A percentile compares a stretch with the other conserved stretches of the same genome.
These are phyloP conservation scores for Fusarium duplospermum DNA, from an alignment of 2,329 filamentous ascomycete species.

Conservation along the genomic window DNA sequence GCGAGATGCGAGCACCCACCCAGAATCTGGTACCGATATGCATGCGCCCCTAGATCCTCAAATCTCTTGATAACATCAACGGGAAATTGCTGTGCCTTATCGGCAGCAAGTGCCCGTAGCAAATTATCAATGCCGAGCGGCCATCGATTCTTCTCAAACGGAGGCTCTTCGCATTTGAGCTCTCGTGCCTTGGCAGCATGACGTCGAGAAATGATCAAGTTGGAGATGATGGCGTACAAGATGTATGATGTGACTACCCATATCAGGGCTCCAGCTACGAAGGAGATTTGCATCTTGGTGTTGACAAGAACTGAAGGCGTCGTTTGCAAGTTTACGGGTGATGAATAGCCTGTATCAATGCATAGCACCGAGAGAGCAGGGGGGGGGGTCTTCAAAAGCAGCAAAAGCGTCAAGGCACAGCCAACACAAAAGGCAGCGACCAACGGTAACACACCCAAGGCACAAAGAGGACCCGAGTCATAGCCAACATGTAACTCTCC, in stretches of 20 bases:
- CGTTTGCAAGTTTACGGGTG: neutral
- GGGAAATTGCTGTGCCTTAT: neutral
- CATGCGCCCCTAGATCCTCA: neutral
- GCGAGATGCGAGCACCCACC: neutral
- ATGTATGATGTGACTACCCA: neutral
- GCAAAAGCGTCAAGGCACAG: neutral
- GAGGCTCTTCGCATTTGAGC: neutral
- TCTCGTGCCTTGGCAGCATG: neutral
- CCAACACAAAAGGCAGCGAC: neutral
- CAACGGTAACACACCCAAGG: neutral
- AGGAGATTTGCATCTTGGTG: neutral
- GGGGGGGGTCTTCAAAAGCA: neutral
- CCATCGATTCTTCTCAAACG: neutral
- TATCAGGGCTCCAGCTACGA: neutral
- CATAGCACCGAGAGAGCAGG: neutral
- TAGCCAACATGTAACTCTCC: neutral
- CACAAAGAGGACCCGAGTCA: neutral
- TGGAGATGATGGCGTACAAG: neutral
- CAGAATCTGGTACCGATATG: neutral
- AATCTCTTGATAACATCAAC: neutral
- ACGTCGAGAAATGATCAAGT: neutral
- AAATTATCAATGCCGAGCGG: neutral
- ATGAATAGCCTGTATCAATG: neutral
- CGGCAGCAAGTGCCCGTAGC: neutral
- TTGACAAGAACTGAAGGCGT: neutral